Base-by-base conservation (phyloP, 106 monocot species). In the Agapanthus africanus region DNA sequence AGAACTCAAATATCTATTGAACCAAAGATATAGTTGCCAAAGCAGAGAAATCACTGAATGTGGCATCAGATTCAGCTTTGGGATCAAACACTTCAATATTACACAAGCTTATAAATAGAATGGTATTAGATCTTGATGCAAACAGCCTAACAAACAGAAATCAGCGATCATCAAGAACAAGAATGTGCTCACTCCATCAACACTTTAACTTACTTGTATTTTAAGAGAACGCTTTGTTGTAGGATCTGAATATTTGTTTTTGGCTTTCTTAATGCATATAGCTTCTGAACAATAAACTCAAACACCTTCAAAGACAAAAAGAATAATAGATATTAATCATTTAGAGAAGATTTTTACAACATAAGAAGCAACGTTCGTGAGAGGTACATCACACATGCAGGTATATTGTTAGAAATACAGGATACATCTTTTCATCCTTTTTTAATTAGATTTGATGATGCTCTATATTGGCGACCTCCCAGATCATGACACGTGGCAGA, bases 161-260 rank as follows among this genome's bases (percentile, higher is more conserved):
- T 37, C 23, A 35, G 66, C 51, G 25, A 57, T 37, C 41, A 41
- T 39, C 25, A 56, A 67, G 23, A 66, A 66, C 28, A 30, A 27
- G 28, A 61, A 21, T 61, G 33, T 32, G 3, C 18, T 35, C 33
- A 18, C 18, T 19, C 59, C 61, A 35, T 61, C 61, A 61, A 56
- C 28, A 56, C 3, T 34, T 19, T 4, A 35, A 76, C 91, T 70
- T 81, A 97, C 97, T 92, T 97, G 67, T 97, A 97, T 40, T 97
- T 97, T 14, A 92, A 74, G 82, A 97, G 95, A 80, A 97, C 87
- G 72, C 82, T 97, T 87, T 97, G 97, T 60, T 97, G 97, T 25
- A 97, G 89, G 70, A 97, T 97, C 71, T 97, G 97, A 69, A 97
- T 92, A 77, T 97, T 97, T 50, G 97, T 97, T 82, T 97, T 97